Evolutionary conservation across 345 rosid genomes (phyloP), one percentile per base, ranked within the genome.

Genomic region (Sisymbrium altissimum): DNA sequence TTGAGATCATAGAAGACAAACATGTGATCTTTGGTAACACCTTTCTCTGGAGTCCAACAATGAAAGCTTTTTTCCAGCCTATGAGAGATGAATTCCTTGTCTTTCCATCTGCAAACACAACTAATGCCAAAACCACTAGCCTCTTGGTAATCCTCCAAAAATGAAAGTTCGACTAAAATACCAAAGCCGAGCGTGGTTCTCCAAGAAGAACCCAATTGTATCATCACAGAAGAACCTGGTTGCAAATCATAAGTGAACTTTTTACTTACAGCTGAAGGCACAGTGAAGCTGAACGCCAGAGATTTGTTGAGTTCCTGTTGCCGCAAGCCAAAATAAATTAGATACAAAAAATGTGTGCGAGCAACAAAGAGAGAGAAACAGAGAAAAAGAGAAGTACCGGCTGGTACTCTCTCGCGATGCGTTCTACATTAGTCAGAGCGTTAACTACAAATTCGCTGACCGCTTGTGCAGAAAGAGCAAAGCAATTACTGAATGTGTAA

Each of bases 1-100:
- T n/a, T 43, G 36, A 63, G 39, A 63, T 63, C 68, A 63, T 25
- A 44, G 41, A 64, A 46, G 55, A 64, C 11, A 46, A 64, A 64
- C 69, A 46, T 17, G 43, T 64, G 55, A 5, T 64, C 69, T 38
- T 46, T 46, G 0, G 21, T 14, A 44, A 44, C 54, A 64, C 53
- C 54, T 29, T 64, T 10, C 27, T 5, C 54, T 9, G 40, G 40
- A 15, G 3, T 63, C 68, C 53, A 64, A 64, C 40, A 44, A 17
- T 64, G n/a, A 29, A 29, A 64, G 4, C 0, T 29, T 64, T 43
- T 64, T 29, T 44, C 68, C 1, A 44, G 54, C 11, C 39, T 64
- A 29, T 44, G 68, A 64, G 68, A 64, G 40, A 23, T 1, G 32
- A 6, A 8, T 27, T 44, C 15, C 11, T 10, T 41, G 68, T n/a